Evolutionary conservation across 139 green algal species (phyloP), one percentile per base, ranked within the genome.

Genomic region (Chlamydomonas incerta): DNA sequence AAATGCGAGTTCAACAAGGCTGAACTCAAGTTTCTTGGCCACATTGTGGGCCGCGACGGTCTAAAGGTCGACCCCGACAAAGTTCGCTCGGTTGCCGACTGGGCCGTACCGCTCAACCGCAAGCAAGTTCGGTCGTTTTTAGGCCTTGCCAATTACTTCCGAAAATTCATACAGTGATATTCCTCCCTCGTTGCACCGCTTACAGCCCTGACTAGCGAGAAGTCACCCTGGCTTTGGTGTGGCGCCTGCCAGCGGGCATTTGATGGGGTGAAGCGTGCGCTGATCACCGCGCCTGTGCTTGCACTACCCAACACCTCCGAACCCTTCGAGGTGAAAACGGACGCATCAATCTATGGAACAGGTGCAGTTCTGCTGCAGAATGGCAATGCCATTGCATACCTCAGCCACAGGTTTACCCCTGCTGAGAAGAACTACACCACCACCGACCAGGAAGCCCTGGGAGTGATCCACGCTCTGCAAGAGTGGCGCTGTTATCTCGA

Each of bases 131-230:
- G 74, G 57, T n/a, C n/a, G 21, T 95, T 96, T 74, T 55, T 95
- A 6, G 92, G 94, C 26, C 63, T 94, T 8, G 82, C 90, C 1
- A 91, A 89, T n/a, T 95, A 87, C 65, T 95, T 90, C 66, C 52
- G 91, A 2, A 74, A 72, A 23, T 93, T 91, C 65, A 83, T 95
- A 28, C 50, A 85, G 4, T 29, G 83, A 20, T 95, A 88, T 50
- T 62, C 81, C 8, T 28, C 58, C 41, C 85, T 94, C 29, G 87
- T 75, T 15, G 70, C 70, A 46, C 91, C 91, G 1, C 81, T 94
- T n/a, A 83, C 72, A 34, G n/a, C n/a, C n/a, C n/a, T 41, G 83
- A 5, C 72, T 94, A 17, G 75, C 80, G n/a, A n/a, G n/a, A n/a
- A n/a, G n/a, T n/a, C n/a, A n/a, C n/a, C n/a, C n/a, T n/a, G n/a